Evolutionary conservation across 768 basidiomycete species (phyloP), one percentile per base, ranked within the genome.

Genomic region (Thelephora ganbajun): DNA sequence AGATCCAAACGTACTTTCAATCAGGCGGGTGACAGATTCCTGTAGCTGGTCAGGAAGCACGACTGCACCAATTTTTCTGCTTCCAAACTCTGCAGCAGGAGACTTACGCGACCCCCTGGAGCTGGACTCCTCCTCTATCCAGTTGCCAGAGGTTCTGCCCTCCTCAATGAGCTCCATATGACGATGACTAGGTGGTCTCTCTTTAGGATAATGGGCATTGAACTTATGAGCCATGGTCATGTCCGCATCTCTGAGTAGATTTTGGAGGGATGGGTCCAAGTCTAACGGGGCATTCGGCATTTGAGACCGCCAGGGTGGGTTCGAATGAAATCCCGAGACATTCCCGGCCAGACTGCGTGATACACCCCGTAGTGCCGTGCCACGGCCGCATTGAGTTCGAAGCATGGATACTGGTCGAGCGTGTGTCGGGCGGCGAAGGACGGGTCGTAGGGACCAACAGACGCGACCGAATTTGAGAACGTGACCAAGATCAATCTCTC

Each of bases 71-170:
- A 88, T 71, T 37, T 72, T 66, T 49, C 78, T 70, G 54, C 83
- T 82, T 14, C 91, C 93, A 60, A 86, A 86, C 19, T 69, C 66
- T 16, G 90, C 89, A 18, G 87, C 89, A 37, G 87, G 83, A 20
- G 88, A 89, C 59, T 84, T 84, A 45, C 76, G 67, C 39, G 61
- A 73, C 59, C 54, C 68, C 53, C 52, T 56, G 7, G 65, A 58
- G 19, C 62, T 56, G 18, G 57, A 49, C 14, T 61, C 62, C 20
- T 66, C 65, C 36, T 65, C 66, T 57, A 26, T 64, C 57, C 20
- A 65, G 61, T 67, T 61, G 44, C 59, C 59, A 33, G 63, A 50
- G 4, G 46, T 52, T 48, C 43, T 45, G 19, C 54, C 43, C 19
- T 62, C 55, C 43, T 71, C 64, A 20, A 72, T 60, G 22, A 74